Percentiles rank a stretch among this genome's conserved stretches.
Evolutionary conservation across 345 rosid genomes (phyloP).

Genomic region (Chamaenerion angustifolium): DNA sequence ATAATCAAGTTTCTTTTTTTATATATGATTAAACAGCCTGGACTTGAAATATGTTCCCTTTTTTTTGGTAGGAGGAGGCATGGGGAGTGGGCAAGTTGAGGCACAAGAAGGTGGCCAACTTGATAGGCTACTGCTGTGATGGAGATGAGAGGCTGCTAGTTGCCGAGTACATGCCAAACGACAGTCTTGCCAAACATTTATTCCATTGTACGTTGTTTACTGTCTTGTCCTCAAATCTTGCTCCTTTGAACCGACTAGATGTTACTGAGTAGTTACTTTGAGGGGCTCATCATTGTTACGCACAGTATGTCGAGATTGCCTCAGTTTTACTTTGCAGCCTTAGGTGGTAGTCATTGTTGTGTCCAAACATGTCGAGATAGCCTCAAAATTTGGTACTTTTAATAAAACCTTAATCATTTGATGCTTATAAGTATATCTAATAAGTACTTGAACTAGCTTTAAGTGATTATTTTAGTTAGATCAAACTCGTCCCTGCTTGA

Average conservation of each 20-base stretch:
- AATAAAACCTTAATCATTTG: too few relatives aligned
- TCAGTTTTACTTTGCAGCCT: too few relatives aligned
- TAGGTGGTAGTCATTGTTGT: not conserved
- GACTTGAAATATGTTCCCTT: not conserved
- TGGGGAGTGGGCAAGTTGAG: constrained; percentile 59
- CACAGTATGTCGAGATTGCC: too few relatives aligned
- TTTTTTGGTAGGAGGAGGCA: constrained; percentile 58
- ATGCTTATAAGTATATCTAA: too few relatives aligned
- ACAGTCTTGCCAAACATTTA: constrained; percentile 46
- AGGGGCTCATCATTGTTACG: not conserved
- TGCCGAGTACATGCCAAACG: constrained; percentile 61
- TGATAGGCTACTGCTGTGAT: constrained; percentile 65
- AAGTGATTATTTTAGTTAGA: too few relatives aligned
- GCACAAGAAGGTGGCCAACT: constrained; percentile 49
- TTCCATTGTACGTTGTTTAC: constrained; percentile 60
- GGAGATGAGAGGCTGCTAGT: constrained; percentile 43
- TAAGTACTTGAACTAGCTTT: too few relatives aligned
- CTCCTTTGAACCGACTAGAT: too few relatives aligned
- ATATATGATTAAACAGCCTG: not conserved
- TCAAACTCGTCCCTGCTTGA: too few relatives aligned
- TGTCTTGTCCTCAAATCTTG: not conserved
- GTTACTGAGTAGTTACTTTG: not conserved
- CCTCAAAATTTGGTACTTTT: too few relatives aligned
- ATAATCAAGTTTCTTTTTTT: too few relatives aligned
- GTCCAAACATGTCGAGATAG: too few relatives aligned